phyloP scores from a whole-genome alignment of 352 stramenopile genomes.

The Saprolegnia diclina region DNA sequence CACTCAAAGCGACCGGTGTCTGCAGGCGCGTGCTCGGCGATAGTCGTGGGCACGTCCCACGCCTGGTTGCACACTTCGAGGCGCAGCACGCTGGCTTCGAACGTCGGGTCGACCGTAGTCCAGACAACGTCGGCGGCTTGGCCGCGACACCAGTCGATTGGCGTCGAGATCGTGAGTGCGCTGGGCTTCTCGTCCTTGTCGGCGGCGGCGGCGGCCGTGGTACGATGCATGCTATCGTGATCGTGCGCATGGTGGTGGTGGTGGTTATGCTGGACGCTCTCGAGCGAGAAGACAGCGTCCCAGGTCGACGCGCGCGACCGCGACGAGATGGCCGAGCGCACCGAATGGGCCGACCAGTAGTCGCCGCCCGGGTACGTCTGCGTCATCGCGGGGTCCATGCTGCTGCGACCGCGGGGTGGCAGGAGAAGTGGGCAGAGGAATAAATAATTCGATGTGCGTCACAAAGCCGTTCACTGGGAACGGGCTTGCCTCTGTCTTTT shows the following conservation, averaged over 20 bases:
- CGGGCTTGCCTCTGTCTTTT: neutral
- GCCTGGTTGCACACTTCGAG: constrained; percentile 84
- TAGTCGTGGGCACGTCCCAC: constrained; percentile 74
- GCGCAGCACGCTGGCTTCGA: constrained; percentile 34
- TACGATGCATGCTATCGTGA: neutral
- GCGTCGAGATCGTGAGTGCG: constrained; percentile 7
- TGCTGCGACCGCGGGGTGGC: neutral
- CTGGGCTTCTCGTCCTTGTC: neutral
- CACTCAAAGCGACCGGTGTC: constrained; percentile 71
- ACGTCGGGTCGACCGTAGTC: constrained; percentile 13
- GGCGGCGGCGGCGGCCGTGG: neutral
- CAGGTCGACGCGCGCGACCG: constrained; percentile 22
- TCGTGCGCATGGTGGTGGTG: neutral
- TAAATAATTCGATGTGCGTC: neutral
- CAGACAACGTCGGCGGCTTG: constrained; percentile 13
- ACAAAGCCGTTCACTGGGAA: neutral
- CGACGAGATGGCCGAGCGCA: neutral
- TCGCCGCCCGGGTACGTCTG: constrained; percentile 23
- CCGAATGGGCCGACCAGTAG: constrained; percentile 10
- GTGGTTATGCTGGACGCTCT: neutral
- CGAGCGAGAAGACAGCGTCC: constrained; percentile 15
- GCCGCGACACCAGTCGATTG: neutral
- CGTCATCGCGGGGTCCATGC: constrained; percentile 16
- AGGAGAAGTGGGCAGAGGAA: neutral
- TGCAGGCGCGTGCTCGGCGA: constrained; percentile 42